These are phyloP conservation scores for Nigrospora oryzae DNA, from an alignment of 2,329 filamentous ascomycete species.

Conservation along the genomic window DNA sequence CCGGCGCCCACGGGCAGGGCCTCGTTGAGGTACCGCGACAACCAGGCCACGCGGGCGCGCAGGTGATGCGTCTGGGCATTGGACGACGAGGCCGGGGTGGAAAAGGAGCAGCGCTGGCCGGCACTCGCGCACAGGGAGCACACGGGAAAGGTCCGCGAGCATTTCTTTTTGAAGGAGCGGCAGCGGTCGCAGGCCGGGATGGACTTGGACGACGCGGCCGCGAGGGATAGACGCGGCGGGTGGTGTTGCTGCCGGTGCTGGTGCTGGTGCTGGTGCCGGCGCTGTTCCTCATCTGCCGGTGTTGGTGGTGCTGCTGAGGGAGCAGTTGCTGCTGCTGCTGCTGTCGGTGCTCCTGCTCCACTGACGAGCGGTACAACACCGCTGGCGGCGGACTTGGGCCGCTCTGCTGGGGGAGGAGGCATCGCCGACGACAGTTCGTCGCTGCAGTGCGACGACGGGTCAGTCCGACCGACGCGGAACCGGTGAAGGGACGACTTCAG, in stretches of 20 bases:
- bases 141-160: slow-evolving; percentile 29
- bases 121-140: slow-evolving; percentile 30
- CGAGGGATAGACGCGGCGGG: slow-evolving; percentile 9
- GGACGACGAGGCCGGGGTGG: slow-evolving; percentile 17
- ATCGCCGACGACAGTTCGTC: neutral
- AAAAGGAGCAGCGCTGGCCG: slow-evolving; percentile 28
- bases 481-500: slow-evolving; percentile 2
- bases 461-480: slow-evolving; percentile 1
- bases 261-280: neutral
- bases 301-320: neutral
- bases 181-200: slow-evolving; percentile 31
- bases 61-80: slow-evolving; percentile 27
- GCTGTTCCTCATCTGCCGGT: neutral
- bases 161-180: slow-evolving; percentile 36
- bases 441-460: neutral
- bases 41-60: slow-evolving; percentile 30
- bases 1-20: slow-evolving; percentile 13
- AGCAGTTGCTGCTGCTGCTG: neutral
- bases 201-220: slow-evolving; percentile 14
- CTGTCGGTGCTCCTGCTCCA: neutral
- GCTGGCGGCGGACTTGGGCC: neutral
- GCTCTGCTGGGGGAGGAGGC: neutral
- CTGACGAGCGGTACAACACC: neutral
- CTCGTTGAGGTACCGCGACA: slow-evolving; percentile 26
- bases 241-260: neutral